Percentiles rank a stretch among this genome's conserved stretches.
Evolutionary conservation across 2,329 filamentous ascomycete species (phyloP).

Genomic region (Colletotrichum filicis): DNA sequence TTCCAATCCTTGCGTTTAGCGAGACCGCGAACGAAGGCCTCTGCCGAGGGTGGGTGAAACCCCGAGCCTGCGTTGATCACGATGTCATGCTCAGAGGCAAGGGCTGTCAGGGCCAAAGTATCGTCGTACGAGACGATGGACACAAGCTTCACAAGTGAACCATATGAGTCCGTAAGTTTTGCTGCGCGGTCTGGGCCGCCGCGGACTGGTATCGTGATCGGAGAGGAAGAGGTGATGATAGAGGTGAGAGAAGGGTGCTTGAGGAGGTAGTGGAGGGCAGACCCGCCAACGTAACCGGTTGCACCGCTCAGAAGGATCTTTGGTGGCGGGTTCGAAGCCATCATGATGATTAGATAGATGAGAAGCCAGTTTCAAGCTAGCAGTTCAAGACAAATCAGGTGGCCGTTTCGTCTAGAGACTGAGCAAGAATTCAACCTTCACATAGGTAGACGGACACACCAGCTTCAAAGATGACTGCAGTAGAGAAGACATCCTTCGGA

Average conservation of each 20-base stretch:
- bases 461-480: too few relatives aligned
- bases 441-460: too few relatives aligned
- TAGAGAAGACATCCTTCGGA: too few relatives aligned
- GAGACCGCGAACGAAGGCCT: constrained; percentile 49
- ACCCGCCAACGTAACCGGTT: constrained; percentile 38
- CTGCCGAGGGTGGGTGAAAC: constrained; percentile 44
- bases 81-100: constrained; percentile 38
- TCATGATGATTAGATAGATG: background rate
- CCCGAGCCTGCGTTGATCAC: constrained; percentile 51
- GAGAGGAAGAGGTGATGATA: constrained; percentile 14
- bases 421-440: too few relatives aligned
- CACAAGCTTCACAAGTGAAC: constrained; percentile 21
- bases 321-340: background rate
- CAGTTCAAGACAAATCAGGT: background rate
- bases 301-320: constrained; percentile 34
- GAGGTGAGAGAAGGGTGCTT: background rate
- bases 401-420: too few relatives aligned
- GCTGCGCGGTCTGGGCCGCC: constrained; percentile 16
- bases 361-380: too few relatives aligned
- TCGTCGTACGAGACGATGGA: constrained; percentile 33
- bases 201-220: constrained; percentile 16
- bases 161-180: constrained; percentile 18
- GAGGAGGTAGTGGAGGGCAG: constrained; percentile 35
- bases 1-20: constrained; percentile 38
- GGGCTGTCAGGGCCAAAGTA: background rate